Percentiles rank a stretch among this genome's conserved stretches.
Evolutionary conservation across 2,329 filamentous ascomycete species (phyloP).

Genomic region (Aspergillus quadricinctus): DNA sequence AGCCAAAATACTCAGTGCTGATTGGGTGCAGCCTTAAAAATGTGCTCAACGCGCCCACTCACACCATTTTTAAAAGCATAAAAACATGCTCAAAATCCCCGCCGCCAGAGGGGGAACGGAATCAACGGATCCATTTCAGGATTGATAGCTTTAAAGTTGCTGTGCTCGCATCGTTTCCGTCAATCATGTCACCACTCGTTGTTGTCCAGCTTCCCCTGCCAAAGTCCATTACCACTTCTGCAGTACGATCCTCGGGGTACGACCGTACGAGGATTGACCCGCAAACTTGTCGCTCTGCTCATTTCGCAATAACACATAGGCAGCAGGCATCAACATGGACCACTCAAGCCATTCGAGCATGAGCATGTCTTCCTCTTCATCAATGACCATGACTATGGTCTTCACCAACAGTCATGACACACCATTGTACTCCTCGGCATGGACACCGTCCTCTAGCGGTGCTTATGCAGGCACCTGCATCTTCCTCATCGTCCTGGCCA

Average conservation of each 20-base stretch:
- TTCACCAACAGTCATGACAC: constrained; percentile 57
- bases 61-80: background rate
- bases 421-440: constrained; percentile 62
- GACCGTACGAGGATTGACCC: background rate
- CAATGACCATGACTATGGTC: constrained; percentile 34
- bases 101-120: background rate
- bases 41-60: constrained; percentile 12
- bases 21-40: constrained; percentile 9
- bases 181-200: background rate
- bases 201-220: background rate
- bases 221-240: background rate
- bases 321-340: constrained; percentile 19
- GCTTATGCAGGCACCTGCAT: constrained; percentile 86
- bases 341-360: constrained; percentile 8
- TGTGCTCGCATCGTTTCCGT: background rate
- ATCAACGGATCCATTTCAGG: background rate
- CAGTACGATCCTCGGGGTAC: background rate
- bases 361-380: constrained; percentile 9
- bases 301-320: background rate
- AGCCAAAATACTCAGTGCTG: background rate
- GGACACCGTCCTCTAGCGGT: constrained; percentile 68
- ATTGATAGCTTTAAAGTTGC: background rate
- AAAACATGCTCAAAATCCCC: constrained; percentile 1
- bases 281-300: background rate
- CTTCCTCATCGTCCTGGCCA: constrained; percentile 75